phyloP scores from a whole-genome alignment of 139 green algal genomes.

The Micractinium conductrix region DNA sequence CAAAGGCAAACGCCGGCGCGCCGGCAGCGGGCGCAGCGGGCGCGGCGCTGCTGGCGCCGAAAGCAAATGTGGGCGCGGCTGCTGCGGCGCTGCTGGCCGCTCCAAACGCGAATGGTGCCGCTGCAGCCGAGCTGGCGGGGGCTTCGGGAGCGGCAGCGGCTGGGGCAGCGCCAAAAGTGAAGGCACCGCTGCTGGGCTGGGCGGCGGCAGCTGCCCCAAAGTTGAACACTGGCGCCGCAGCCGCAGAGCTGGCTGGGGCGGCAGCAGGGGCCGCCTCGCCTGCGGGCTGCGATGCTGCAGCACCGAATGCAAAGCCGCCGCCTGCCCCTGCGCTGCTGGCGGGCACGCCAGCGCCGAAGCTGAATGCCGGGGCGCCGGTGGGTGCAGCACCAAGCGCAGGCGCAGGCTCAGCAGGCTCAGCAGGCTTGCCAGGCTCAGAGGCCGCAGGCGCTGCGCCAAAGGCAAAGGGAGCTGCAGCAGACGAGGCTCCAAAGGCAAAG shows the following conservation, averaged over 20 bases:
- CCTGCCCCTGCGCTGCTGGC: constrained; percentile 6
- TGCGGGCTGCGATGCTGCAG: neutral
- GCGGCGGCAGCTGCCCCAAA: neutral
- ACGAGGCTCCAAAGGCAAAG: constrained; percentile 12
- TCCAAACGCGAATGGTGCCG: constrained; percentile 4
- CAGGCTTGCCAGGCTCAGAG: too few relatives aligned
- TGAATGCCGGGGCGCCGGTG: neutral
- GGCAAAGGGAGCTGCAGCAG: neutral
- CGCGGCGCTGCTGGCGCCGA: neutral
- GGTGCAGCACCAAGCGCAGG: too few relatives aligned
- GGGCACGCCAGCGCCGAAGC: constrained; percentile 5
- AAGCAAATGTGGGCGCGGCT: neutral
- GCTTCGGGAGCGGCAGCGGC: neutral
- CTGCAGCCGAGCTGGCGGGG: neutral
- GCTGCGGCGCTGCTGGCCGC: neutral
- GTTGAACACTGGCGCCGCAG: neutral
- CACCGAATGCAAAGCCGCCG: neutral
- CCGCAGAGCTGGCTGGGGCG: neutral
- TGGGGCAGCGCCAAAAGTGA: neutral
- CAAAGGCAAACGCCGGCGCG: constrained; percentile 1
- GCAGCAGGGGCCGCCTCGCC: neutral
- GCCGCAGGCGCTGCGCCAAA: constrained; percentile 15
- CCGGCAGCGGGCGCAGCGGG: neutral
- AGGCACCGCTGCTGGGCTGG: neutral
- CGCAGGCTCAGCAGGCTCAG: too few relatives aligned